Percentiles rank a stretch among this genome's conserved stretches.
Conservation (phyloP, 1,284 basidiomycete species). For the Cryptococcus neoformans region DNA sequence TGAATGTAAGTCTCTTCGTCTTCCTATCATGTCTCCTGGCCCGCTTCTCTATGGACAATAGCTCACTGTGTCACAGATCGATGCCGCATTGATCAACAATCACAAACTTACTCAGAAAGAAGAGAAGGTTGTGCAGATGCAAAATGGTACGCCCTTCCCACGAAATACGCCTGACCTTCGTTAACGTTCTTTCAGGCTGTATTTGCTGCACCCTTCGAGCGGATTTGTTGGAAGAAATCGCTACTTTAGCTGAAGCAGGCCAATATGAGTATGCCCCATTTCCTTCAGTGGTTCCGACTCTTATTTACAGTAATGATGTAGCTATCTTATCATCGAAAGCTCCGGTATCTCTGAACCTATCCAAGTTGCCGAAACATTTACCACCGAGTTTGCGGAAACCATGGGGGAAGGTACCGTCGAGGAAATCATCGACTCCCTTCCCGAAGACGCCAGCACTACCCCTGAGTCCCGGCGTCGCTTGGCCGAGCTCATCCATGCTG, state of each 20-base stretch:
- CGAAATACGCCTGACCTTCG: background rate
- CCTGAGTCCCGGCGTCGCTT: slow-evolving; percentile 30
- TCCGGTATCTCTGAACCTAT: slow-evolving; percentile 53
- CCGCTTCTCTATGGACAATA: background rate
- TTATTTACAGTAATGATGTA: slow-evolving; percentile 7
- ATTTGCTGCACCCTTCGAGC: slow-evolving; percentile 55
- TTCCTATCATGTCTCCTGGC: background rate
- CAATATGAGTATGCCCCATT: slow-evolving; percentile 39
- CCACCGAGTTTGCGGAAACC: slow-evolving; percentile 44
- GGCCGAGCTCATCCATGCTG: slow-evolving; percentile 47
- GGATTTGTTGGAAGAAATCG: slow-evolving; percentile 54
- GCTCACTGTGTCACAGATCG: slow-evolving; percentile 40
- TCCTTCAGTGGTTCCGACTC: background rate
- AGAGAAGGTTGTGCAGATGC: slow-evolving; percentile 52
- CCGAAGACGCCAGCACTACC: slow-evolving; percentile 16
- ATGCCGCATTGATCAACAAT: slow-evolving; percentile 48
- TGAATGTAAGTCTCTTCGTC: slow-evolving; percentile 26
- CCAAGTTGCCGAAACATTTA: slow-evolving; percentile 51
- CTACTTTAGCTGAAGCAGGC: slow-evolving; percentile 45
- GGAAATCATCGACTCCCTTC: slow-evolving; percentile 34
- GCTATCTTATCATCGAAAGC: slow-evolving; percentile 52
- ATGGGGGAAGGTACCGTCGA: slow-evolving; percentile 40
- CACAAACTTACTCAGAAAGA: slow-evolving; percentile 49
- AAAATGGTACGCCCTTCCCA: slow-evolving; percentile 38
- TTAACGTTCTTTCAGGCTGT: slow-evolving; percentile 36